A percentile compares a stretch with the other conserved stretches of the same genome.
Evolutionary conservation across 2,329 filamentous ascomycete species (phyloP).

Genomic region (Diaporthe longicolla): DNA sequence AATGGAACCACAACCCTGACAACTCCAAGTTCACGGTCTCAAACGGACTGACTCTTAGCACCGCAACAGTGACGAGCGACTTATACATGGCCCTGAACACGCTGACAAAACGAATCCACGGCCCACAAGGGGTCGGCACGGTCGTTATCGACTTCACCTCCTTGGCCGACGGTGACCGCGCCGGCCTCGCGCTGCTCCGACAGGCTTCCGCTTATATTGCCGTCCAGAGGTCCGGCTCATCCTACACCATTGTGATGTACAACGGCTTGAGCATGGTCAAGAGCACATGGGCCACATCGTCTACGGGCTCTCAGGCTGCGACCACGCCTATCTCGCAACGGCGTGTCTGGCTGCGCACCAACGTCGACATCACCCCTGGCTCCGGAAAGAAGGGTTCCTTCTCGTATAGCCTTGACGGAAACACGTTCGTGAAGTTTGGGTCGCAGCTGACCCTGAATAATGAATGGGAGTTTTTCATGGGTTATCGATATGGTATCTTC

Average conservation of each 20-base stretch:
- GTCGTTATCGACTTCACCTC: constrained; percentile 63
- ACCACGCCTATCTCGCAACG: constrained; percentile 40
- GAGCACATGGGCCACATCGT: constrained; percentile 52
- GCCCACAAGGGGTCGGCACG: constrained; percentile 62
- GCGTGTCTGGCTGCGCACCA: constrained; percentile 54
- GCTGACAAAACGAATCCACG: constrained; percentile 60
- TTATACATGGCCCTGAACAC: constrained; percentile 63
- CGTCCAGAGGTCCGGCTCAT: constrained; percentile 56
- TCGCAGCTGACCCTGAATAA: constrained; percentile 5
- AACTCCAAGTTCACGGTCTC: constrained; percentile 59
- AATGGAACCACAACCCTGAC: constrained; percentile 75
- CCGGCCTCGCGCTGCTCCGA: constrained; percentile 67
- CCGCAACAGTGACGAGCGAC: constrained; percentile 66
- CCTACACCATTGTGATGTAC: constrained; percentile 50
- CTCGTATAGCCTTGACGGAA: background rate
- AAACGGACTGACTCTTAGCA: constrained; percentile 61
- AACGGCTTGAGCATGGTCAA: constrained; percentile 49
- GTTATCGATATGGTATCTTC: background rate
- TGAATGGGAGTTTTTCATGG: constrained; percentile 9
- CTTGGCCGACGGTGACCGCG: constrained; percentile 66
- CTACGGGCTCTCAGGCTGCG: constrained; percentile 49
- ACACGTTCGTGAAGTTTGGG: background rate
- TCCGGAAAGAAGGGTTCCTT: background rate
- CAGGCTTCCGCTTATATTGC: constrained; percentile 68
- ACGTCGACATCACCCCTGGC: background rate